Percentiles rank a stretch among this genome's conserved stretches.
Evolutionary conservation across 306 rosid genomes (phyloP).

Genomic region (Pterocarpus santalinus): DNA sequence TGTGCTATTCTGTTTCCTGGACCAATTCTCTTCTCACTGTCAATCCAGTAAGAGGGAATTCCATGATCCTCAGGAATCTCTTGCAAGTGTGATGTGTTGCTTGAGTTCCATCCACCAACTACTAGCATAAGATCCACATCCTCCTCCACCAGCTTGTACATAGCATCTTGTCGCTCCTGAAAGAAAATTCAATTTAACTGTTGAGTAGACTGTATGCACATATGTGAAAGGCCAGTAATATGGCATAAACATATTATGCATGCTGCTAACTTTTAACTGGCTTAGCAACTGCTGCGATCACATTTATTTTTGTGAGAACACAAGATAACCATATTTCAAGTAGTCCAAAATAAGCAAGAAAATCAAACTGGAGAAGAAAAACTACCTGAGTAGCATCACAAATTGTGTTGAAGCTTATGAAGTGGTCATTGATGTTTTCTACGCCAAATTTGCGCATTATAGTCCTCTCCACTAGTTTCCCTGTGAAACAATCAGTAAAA

Average conservation of each 20-base stretch:
- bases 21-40: conserved; percentile 91
- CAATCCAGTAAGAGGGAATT: conserved; percentile 97
- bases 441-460: conserved; percentile 92
- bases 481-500: conserved; percentile 55
- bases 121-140: conserved; percentile 86
- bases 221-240: background rate
- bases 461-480: conserved; percentile 84
- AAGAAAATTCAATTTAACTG: conserved; percentile 15
- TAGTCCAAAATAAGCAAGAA: conserved; percentile 30
- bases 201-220: conserved; percentile 16
- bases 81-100: conserved; percentile 97
- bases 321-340: background rate
- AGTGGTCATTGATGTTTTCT: conserved; percentile 79
- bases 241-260: background rate
- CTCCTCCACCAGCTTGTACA: conserved; percentile 91
- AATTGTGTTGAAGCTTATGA: conserved; percentile 94
- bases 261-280: conserved; percentile 21
- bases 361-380: conserved; percentile 27
- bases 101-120: conserved; percentile 98
- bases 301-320: background rate
- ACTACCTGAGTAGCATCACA: conserved; percentile 97
- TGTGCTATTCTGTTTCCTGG: conserved; percentile 91
- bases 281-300: background rate
- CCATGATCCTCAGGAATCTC: conserved; percentile 96
- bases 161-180: conserved; percentile 99